These are phyloP conservation scores for Wickerhamomyces bisporus DNA, from an alignment of 805 yeast genomes.

Conservation along the genomic window DNA sequence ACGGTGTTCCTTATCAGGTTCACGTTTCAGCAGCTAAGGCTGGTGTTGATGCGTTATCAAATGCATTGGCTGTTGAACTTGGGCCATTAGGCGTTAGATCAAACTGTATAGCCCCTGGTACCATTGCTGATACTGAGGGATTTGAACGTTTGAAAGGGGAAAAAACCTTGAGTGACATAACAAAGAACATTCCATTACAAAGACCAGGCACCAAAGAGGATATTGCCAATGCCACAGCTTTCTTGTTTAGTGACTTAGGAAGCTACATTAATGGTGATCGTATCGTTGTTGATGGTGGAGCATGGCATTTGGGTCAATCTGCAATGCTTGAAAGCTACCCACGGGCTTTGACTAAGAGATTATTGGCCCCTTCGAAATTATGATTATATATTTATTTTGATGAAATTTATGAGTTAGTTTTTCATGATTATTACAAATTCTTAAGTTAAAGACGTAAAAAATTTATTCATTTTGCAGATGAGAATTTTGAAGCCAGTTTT, in stretches of 20 bases:
- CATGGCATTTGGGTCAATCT: conserved; percentile 71
- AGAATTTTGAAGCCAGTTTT: conserved; percentile 6
- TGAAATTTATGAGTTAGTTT: too few relatives aligned
- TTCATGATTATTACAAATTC: not conserved
- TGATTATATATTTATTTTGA: conserved; percentile 12
- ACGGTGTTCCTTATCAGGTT: conserved; percentile 82
- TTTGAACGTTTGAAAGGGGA: conserved; percentile 52
- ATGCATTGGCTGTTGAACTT: conserved; percentile 81
- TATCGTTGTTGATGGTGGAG: conserved; percentile 84
- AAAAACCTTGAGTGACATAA: conserved; percentile 35
- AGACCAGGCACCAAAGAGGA: conserved; percentile 68
- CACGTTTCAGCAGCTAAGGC: conserved; percentile 97
- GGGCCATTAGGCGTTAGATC: conserved; percentile 86
- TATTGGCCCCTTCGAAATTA: conserved; percentile 31
- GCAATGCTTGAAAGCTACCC: conserved; percentile 39
- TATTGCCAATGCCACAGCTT: conserved; percentile 85
- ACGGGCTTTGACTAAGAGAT: conserved; percentile 28
- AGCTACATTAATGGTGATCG: conserved; percentile 71
- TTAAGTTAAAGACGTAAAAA: too few relatives aligned
- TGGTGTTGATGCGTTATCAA: conserved; percentile 84
- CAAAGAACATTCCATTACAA: conserved; percentile 47
- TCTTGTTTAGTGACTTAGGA: conserved; percentile 79
- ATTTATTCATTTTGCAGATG: not conserved
- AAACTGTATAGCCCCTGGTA: conserved; percentile 90
- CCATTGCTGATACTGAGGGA: conserved; percentile 86